Base-by-base conservation (phyloP, 306 rosid genomes). In the Acacia crassicarpa region DNA sequence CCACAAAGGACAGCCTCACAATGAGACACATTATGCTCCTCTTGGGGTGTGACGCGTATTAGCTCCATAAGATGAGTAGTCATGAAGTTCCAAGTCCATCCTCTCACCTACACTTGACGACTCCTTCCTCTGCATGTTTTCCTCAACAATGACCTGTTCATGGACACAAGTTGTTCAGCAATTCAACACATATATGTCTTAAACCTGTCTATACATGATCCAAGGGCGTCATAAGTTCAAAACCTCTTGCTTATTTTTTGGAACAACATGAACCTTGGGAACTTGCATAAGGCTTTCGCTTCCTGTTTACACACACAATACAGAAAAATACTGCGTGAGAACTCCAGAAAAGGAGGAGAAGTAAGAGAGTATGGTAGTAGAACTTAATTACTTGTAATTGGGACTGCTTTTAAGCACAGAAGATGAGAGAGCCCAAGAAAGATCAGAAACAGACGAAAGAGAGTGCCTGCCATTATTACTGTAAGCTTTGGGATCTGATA, bases 21-120 rank as follows among this genome's bases (percentile, higher is more conserved):
- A 32, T 63, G 3, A 63, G 2, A 66, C 30, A 10, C 35, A 67
- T 80, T 87, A 86, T 44, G 94, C 84, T 67, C 90, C 89, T 84
- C 56, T 88, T 74, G 99, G 99, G 81, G 95, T 95, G 89, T 95
- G 99, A 80, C 94, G 98, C 81, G 89, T 85, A 79, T 93, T 95
- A 61, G 99, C 88, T 19, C 93, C 97, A 2, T 92, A 84, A 77
- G 98, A 93, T 19, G 93, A 78, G 81, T 93, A 95, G 79, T 95
- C 99, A 76, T 88, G 85, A 9, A 95, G 91, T 81, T 88, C 97
- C 80, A 91, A 72, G 73, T 51, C 92, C 97, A 92, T 88, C 77
- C 94, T 93, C 81, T 83, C 89, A 15, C 22, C 49, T 9, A 74
- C 63, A 44, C 9, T 62, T 85, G 84, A 27, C 54, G 80, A 87